Base-by-base conservation (phyloP, 257 asterid genomes). In the Solanum arcanum region DNA sequence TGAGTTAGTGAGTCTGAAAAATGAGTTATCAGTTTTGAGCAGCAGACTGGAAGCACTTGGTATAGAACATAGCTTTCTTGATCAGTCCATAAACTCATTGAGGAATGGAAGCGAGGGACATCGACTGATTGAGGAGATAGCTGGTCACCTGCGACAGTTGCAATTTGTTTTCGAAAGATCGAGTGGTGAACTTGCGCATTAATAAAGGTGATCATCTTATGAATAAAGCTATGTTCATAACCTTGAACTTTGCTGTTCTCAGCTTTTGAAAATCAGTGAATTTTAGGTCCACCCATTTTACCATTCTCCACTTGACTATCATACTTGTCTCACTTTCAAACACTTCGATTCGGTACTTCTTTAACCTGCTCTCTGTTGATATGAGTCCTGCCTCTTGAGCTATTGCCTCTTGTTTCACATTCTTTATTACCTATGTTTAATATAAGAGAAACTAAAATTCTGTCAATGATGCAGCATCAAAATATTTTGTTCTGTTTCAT, bases 21-120 rank as follows among this genome's bases (percentile, higher is more conserved):
- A 85, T 9, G 93, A 93, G 89, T 91, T 94, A 86, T 90, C 91
- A 33, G 85, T 68, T 88, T 76, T 91, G 84, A 89, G 85, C 60
- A 86, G 86, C 83, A 92, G 94, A 87, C 70, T 92, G 86, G 90
- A 90, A 84, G 90, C 88, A 21, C 90, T 91, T 46, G 95, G 92
- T 86, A 91, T 90, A 87, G 94, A 92, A 78, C 89, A 87, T 64
- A 88, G 88, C 90, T 90, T 88, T 88, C 88, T 92, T 37, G 90
- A 91, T 90, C 83, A 91, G 77, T 90, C 94, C 12, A 89, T 93
- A 68, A 88, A 87, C 84, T 91, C 94, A 81, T 90, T 92, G 41
- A 88, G 88, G 73, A 93, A 89, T 83, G 95, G 96, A 76, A 90
- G 89, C 31, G 91, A 90, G 74, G 95, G 93, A 73, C 88, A 87